These are phyloP conservation scores for Letharia columbiana DNA, from an alignment of 495 filamentous ascomycete species.

Conservation along the genomic window DNA sequence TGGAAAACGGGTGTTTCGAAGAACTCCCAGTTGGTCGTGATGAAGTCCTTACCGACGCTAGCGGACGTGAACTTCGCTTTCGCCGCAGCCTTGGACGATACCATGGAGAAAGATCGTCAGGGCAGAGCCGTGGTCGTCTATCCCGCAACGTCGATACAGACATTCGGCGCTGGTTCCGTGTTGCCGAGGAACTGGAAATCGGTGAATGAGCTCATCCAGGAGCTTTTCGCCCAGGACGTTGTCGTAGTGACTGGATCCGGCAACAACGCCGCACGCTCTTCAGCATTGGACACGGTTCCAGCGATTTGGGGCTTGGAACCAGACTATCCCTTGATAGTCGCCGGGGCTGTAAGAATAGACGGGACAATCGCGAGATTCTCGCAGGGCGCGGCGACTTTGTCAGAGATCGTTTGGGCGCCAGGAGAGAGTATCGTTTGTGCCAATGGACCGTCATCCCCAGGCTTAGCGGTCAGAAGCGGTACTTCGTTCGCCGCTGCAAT, in stretches of 20 bases:
- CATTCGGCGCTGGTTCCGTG: too few relatives aligned
- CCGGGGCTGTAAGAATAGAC: neutral
- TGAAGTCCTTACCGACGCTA: neutral
- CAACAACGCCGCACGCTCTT: neutral
- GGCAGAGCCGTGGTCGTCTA: slow-evolving; percentile 3
- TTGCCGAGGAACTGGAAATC: neutral
- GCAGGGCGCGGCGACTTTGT: neutral
- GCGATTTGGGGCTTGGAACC: neutral
- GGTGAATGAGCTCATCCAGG: neutral
- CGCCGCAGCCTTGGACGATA: slow-evolving; percentile 4
- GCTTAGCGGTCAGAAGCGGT: neutral
- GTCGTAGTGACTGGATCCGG: neutral
- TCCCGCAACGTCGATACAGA: neutral
- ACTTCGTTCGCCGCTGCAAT: slow-evolving; percentile 3
- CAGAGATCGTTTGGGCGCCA: neutral
- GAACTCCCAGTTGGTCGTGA: neutral
- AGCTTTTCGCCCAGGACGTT: neutral
- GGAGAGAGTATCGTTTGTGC: neutral
- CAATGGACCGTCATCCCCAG: neutral
- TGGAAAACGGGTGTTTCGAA: slow-evolving; percentile 1
- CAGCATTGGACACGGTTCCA: neutral
- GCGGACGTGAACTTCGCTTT: slow-evolving; percentile 7
- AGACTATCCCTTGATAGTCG: slow-evolving; percentile 1
- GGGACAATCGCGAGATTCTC: slow-evolving; percentile 3
- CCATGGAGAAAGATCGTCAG: slow-evolving; percentile 1